A percentile compares a stretch with the other conserved stretches of the same genome.
These are phyloP conservation scores for Galerina marginata DNA, from an alignment of 768 basidiomycete genomes.

Conservation along the genomic window DNA sequence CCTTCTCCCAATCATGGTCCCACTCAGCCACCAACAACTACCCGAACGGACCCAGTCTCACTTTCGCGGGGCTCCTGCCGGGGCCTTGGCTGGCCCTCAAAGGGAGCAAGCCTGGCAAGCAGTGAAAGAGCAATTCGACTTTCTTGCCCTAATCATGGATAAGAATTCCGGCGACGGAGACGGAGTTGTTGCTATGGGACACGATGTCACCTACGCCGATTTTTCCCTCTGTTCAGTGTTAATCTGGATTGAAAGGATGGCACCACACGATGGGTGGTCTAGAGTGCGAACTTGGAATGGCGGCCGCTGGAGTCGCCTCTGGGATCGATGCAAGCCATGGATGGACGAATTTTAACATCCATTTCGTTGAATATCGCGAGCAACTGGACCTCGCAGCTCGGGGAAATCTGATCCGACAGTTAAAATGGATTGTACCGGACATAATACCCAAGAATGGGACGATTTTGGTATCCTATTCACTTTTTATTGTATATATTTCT, in stretches of 20 bases:
- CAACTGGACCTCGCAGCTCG: too few relatives aligned
- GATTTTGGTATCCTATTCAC: background rate
- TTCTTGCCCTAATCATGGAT: slow-evolving; percentile 67
- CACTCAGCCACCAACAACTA: slow-evolving; percentile 66
- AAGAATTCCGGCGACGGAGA: slow-evolving; percentile 70
- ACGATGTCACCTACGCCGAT: slow-evolving; percentile 73
- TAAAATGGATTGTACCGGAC: too few relatives aligned
- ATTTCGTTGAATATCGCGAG: too few relatives aligned
- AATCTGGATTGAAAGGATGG: slow-evolving; percentile 76
- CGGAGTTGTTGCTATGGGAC: slow-evolving; percentile 67
- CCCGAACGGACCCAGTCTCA: slow-evolving; percentile 60
- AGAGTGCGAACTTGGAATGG: slow-evolving; percentile 72
- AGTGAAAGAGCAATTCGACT: slow-evolving; percentile 70
- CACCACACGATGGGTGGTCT: slow-evolving; percentile 76
- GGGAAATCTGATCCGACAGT: too few relatives aligned
- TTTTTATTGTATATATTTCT: background rate
- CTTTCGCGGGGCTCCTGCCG: slow-evolving; percentile 38
- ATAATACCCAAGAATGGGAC: too few relatives aligned
- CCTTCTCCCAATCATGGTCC: slow-evolving; percentile 72
- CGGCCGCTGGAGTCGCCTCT: slow-evolving; percentile 69
- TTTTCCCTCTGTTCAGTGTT: slow-evolving; percentile 75
- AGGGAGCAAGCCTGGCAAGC: slow-evolving; percentile 69
- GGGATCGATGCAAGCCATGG: slow-evolving; percentile 63
- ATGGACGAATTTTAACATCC: slow-evolving; percentile 66
- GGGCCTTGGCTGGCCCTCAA: slow-evolving; percentile 42